phyloP scores from a whole-genome alignment of 345 rosid species.

The Odontarrhena argentea region DNA sequence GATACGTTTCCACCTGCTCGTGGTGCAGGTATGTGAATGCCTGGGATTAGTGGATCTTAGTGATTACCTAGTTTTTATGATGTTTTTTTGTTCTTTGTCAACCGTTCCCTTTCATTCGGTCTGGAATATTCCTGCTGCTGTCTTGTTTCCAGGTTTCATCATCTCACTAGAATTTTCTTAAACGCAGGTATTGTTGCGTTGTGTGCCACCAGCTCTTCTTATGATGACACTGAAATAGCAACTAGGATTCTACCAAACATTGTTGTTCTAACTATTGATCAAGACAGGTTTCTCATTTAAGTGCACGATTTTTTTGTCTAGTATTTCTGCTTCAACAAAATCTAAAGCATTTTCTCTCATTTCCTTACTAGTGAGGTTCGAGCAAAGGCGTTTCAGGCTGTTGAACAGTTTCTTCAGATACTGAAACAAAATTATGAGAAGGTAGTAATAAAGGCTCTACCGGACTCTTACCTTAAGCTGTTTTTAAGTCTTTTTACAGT shows the following conservation, averaged over 20 bases:
- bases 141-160: background rate
- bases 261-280: conserved; percentile 87
- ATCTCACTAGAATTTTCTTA: conserved; percentile 31
- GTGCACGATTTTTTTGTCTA: background rate
- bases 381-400: conserved; percentile 91
- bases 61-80: conserved; percentile 4
- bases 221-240: conserved; percentile 87
- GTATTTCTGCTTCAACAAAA: conserved; percentile 5
- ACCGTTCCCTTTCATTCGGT: background rate
- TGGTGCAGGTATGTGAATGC: conserved; percentile 79
- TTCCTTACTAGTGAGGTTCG: conserved; percentile 81
- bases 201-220: conserved; percentile 90
- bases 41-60: conserved; percentile 4
- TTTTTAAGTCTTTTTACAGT: conserved; percentile 1
- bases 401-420: conserved; percentile 88
- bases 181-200: conserved; percentile 89
- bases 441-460: conserved; percentile 44
- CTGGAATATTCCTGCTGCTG: conserved; percentile 18
- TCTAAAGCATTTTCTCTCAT: conserved; percentile 30
- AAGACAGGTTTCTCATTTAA: conserved; percentile 67
- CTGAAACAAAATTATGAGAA: conserved; percentile 78
- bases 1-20: conserved; percentile 98
- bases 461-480: conserved; percentile 5
- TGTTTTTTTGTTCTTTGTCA: conserved; percentile 20
- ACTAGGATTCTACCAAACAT: conserved; percentile 89